A percentile compares a stretch with the other conserved stretches of the same genome.
These are phyloP conservation scores for Neonectria coccinea DNA, from an alignment of 2,329 filamentous ascomycete species.

Conservation along the genomic window DNA sequence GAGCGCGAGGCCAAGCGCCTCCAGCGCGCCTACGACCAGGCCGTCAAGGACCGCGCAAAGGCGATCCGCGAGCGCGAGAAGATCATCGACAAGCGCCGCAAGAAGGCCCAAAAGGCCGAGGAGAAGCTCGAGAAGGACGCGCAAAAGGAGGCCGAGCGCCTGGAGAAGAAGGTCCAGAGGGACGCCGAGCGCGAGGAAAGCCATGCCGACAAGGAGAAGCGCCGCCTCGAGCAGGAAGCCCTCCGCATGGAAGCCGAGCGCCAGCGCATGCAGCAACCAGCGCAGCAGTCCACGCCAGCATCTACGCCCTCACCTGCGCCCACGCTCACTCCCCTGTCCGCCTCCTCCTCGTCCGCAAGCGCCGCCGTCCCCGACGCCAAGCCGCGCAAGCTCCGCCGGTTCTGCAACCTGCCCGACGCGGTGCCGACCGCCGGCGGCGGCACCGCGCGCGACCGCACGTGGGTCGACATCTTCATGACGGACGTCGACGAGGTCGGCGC, in stretches of 20 bases:
- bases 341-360: constrained; percentile 4
- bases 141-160: constrained; percentile 42
- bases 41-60: constrained; percentile 74
- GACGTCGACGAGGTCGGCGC: constrained; percentile 87
- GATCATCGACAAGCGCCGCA: constrained; percentile 65
- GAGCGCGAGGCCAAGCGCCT: constrained; percentile 74
- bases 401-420: constrained; percentile 76
- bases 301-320: neutral
- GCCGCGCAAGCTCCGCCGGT: constrained; percentile 74
- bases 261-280: constrained; percentile 26
- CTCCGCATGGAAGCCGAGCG: constrained; percentile 16
- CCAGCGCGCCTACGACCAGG: constrained; percentile 73
- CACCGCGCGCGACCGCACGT: constrained; percentile 74
- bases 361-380: constrained; percentile 40
- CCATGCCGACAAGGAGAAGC: constrained; percentile 40
- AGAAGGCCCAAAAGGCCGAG: constrained; percentile 55
- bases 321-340: neutral
- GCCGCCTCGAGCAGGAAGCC: constrained; percentile 26
- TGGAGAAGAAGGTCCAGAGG: constrained; percentile 46
- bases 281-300: neutral
- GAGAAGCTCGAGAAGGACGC: constrained; percentile 48
- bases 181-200: constrained; percentile 33
- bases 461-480: constrained; percentile 84
- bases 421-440: constrained; percentile 50
- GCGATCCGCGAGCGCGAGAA: constrained; percentile 73